Conservation (phyloP, 805 yeast species). For the Lipomyces spencermartinsiae region DNA sequence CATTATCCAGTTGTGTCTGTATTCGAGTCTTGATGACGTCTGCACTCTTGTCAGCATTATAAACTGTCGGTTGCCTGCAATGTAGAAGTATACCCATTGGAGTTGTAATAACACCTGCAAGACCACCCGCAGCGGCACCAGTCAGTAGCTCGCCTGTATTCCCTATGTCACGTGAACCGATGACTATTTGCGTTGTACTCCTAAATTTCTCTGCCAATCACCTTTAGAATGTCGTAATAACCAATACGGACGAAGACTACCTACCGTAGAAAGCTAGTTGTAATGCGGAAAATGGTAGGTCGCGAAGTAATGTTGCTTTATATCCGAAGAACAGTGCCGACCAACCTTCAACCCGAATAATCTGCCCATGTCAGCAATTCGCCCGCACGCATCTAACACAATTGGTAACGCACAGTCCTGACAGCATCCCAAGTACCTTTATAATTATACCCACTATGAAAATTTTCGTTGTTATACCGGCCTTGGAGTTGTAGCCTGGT, state of each 20-base stretch:
- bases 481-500: conserved; percentile 95
- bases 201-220: conserved; percentile 43
- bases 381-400: neutral
- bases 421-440: conserved; percentile 75
- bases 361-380: conserved; percentile 40
- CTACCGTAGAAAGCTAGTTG: conserved; percentile 96
- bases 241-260: conserved; percentile 46
- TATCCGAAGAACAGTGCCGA: conserved; percentile 85
- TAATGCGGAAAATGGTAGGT: conserved; percentile 92
- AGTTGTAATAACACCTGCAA: conserved; percentile 87
- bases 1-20: conserved; percentile 72
- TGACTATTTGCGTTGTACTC: conserved; percentile 45
- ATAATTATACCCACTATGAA: conserved; percentile 86
- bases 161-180: conserved; percentile 46
- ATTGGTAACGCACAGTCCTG: conserved; percentile 46
- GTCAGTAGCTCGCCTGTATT: conserved; percentile 69
- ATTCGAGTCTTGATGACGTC: conserved; percentile 88
- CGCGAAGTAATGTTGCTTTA: conserved; percentile 90
- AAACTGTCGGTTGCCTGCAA: neutral
- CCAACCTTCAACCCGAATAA: conserved; percentile 72
- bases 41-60: conserved; percentile 13
- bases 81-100: conserved; percentile 62
- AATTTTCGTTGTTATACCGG: conserved; percentile 75
- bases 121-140: conserved; percentile 96
- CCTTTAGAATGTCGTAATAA: neutral